Base-by-base conservation (phyloP, 192 early-diverging fungal species). In the Anaeromyces robustus region DNA sequence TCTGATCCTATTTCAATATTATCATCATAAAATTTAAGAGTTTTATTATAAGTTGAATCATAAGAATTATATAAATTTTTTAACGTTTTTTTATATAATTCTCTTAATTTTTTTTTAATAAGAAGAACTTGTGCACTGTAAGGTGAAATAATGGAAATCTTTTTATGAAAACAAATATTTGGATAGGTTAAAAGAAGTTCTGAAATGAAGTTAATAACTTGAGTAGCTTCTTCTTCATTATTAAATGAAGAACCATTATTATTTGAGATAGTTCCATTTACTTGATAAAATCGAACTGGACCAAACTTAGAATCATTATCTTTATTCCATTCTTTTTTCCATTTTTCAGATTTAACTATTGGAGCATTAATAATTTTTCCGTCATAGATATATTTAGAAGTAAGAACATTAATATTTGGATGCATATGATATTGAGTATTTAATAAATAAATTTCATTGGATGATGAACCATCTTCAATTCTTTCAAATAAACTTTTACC, bases 391-490 rank as follows among this genome's bases (percentile, higher is more conserved):
- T 90, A 84, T 9, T 84, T 80, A 26, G 89, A 92, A 1, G 96
- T 94, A 79, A 97, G 95, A 16, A 30, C 78, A 68, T 93, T 95
- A 30, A 99, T 97, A 31, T 92, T 87, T 0, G 96, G 95, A 82
- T 99, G 94, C 97, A 99, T 98, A 81, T 96, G 94, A 84, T 98
- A 99, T 87, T 98, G 96, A 77, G 95, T 96, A 81, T 92, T 95
- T 34, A 98, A 85, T 52, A 98, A 84, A 80, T 90, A 89, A 22
- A 97, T 91, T 7, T 85, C 84, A 2, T 90, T 79, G 2, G 43
- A 52, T n/a, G 92, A 92, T 28, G 87, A 80, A 34, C 84, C 85
- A 30, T 87, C 86, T 84, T 96, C 92, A n/a, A 98, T 86, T 13
- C 97, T 87, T 59, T 94, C 92, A 88, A 98, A 99, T 79, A 99